A percentile compares a stretch with the other conserved stretches of the same genome.
Conservation (phyloP, 176 grass and related monocot species). For the Carex scoparia region DNA sequence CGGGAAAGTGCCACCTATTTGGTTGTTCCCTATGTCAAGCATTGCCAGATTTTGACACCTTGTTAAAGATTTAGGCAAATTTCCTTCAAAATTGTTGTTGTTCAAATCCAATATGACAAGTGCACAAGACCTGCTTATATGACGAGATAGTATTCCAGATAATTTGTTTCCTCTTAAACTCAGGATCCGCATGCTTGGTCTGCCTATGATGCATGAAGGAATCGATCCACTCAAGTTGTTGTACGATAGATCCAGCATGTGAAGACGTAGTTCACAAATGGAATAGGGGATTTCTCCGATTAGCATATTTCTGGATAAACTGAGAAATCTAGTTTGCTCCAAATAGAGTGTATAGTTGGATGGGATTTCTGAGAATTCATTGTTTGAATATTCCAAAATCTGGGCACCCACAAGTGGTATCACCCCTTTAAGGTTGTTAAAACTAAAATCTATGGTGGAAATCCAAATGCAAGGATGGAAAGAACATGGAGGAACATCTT, state of each 20-base stretch:
- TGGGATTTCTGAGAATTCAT: not conserved
- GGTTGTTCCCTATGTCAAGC: constrained; percentile 20
- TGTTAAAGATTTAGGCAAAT: too few relatives aligned
- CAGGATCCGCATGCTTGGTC: not conserved
- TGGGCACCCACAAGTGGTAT: not conserved
- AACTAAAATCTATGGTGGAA: too few relatives aligned
- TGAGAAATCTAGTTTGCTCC: rapidly evolving
- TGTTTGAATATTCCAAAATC: not conserved
- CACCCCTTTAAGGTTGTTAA: not conserved
- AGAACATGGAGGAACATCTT: not conserved
- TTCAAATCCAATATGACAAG: constrained; percentile 1
- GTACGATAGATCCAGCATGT: not conserved
- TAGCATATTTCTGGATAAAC: constrained; percentile 25
- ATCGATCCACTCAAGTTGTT: constrained; percentile 27
- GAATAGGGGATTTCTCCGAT: not conserved
- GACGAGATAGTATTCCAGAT: not conserved
- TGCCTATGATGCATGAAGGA: not conserved
- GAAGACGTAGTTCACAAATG: not conserved
- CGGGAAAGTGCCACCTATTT: constrained; percentile 8
- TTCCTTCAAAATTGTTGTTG: too few relatives aligned
- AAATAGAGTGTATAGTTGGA: not conserved
- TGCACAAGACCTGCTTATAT: not conserved
- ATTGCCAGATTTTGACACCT: not conserved
- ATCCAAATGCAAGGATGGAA: too few relatives aligned
- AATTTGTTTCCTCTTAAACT: constrained; percentile 31